Evolutionary conservation across 352 stramenopile species (phyloP), one percentile per base, ranked within the genome.

Genomic region (Phytophthora aleatoria): DNA sequence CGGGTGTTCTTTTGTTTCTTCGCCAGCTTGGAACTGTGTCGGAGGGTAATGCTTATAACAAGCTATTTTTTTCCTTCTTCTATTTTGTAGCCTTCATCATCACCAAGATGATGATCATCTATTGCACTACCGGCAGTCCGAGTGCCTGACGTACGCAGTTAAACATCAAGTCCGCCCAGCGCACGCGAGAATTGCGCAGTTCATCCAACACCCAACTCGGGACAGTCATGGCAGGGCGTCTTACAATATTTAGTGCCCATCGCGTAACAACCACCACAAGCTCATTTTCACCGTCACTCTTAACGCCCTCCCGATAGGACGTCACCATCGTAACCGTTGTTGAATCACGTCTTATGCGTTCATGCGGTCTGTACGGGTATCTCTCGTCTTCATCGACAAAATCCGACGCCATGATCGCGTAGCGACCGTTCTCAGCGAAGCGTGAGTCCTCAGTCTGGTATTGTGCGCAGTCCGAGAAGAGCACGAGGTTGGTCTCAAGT

Each of bases 341-440:
- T 3, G 61, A 61, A 36, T 87, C 78, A 24, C 79, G 76, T 3
- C 78, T 69, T n/a, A 88, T 57, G 5, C 78, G 77, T 36, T 79
- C 56, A n/a, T 69, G 38, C 0, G 76, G 68, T 6, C 67, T 73
- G 28, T 90, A 90, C 30, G 81, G 81, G 45, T 79, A 82, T 24
- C 72, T 26, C n/a, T 66, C 67, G 38, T 89, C 80, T 28, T 76
- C 65, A 47, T 89, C 70, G 13, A 86, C 76, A 56, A 69, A 86
- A 61, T 89, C 80, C 5, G 61, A 72, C 20, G 65, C 63, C 16
- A 77, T 65, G n/a, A 89, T 57, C 1, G 61, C 77, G 57, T 78
- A 79, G 8, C 73, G 52, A 0, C 56, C 67, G 50, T 72, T 52
- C 5, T 77, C 69, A 27, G 64, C 56, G 3, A 62, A 36, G 24